Base-by-base conservation (phyloP, 2,329 filamentous ascomycete species). In the Westerdykella sp. region DNA sequence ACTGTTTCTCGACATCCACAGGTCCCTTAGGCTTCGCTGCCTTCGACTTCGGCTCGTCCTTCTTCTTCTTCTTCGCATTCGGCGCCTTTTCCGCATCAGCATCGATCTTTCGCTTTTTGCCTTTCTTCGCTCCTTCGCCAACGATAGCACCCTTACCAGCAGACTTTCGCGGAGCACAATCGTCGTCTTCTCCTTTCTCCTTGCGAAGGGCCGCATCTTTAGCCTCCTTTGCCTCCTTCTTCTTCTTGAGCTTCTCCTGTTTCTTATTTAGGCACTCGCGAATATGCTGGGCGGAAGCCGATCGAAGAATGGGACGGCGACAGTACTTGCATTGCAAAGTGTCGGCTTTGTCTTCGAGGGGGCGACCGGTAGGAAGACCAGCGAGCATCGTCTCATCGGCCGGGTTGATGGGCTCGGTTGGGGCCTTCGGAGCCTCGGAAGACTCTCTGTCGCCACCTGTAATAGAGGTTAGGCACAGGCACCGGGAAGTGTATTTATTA, bases 1-100 rank as follows among this genome's bases (percentile, higher is more conserved):
- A 96, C 69, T 96, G 90, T 57, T 85, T 81, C 71, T 95, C 90
- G 15, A 96, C 90, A 67, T 96, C 90, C 34, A 96, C 90, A 2
- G 90, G 90, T 0, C 88, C 88, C 73, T 94, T 95, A 0, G 86
- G 84, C 59, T 95, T 95, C 0, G 87, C 78, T 1, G 79, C 75
- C 68, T 94, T 95, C 15, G 83, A 76, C 64, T 94, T 94, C 1
- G 84, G 83, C 60, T 95, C 88, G 49, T 95, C 88, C 71, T 95
- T 95, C 74, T 95, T 95, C 74, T 95, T 95, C 74, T 95, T 95
- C 52, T 83, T 80, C 68, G 63, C 60, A 44, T 91, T 93, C 0
- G 85, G 84, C 13, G 79, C 85, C 70, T 93, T 93, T 41, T 88
- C 85, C n/a, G 79, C 77, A 54, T 90, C 75, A 18, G 62, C 70